A percentile compares a stretch with the other conserved stretches of the same genome.
phyloP scores from a whole-genome alignment of 1,284 basidiomycete species.

The Cutaneotrichosporon cavernicola region DNA sequence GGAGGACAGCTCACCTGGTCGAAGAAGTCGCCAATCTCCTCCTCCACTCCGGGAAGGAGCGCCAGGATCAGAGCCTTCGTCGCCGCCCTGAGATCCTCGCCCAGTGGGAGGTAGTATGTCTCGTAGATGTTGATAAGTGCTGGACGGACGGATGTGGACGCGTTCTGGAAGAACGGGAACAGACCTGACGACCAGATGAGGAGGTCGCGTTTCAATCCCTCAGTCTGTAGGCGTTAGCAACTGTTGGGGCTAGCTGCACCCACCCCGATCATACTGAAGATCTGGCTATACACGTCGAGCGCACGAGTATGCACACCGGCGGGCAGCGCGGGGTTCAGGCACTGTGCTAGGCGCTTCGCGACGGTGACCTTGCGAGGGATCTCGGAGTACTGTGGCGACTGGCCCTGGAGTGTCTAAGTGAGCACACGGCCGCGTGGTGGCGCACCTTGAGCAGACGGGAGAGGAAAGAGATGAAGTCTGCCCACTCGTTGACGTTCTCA shows the following conservation, averaged over 20 bases:
- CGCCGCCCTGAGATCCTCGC: slow-evolving; percentile 75
- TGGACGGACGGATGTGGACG: slow-evolving; percentile 92
- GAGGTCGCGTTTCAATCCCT: slow-evolving; percentile 83
- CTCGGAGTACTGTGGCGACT: slow-evolving; percentile 83
- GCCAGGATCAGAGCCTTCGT: slow-evolving; percentile 94
- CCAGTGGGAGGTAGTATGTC: slow-evolving; percentile 83
- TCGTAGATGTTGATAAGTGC: slow-evolving; percentile 83
- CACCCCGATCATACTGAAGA: slow-evolving; percentile 85
- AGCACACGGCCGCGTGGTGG: slow-evolving; percentile 11
- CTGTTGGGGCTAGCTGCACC: slow-evolving; percentile 43
- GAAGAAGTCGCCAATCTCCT: slow-evolving; percentile 94
- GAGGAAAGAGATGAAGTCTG: slow-evolving; percentile 97
- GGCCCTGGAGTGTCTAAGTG: slow-evolving; percentile 73
- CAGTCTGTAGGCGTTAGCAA: slow-evolving; percentile 60
- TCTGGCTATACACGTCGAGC: slow-evolving; percentile 90
- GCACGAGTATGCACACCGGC: slow-evolving; percentile 96
- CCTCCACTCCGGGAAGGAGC: slow-evolving; percentile 87
- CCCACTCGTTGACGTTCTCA: slow-evolving; percentile 98
- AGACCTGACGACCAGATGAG: slow-evolving; percentile 93
- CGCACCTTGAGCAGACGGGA: slow-evolving; percentile 88
- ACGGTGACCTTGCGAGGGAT: slow-evolving; percentile 94
- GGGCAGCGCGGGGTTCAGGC: slow-evolving; percentile 92
- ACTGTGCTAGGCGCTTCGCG: slow-evolving; percentile 92
- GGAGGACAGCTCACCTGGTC: slow-evolving; percentile 66
- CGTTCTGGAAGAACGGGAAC: slow-evolving; percentile 98